Percentiles rank a stretch among this genome's conserved stretches.
These are phyloP conservation scores for Skeletonema costatum DNA, from an alignment of 108 stramenopile species.

Conservation along the genomic window DNA sequence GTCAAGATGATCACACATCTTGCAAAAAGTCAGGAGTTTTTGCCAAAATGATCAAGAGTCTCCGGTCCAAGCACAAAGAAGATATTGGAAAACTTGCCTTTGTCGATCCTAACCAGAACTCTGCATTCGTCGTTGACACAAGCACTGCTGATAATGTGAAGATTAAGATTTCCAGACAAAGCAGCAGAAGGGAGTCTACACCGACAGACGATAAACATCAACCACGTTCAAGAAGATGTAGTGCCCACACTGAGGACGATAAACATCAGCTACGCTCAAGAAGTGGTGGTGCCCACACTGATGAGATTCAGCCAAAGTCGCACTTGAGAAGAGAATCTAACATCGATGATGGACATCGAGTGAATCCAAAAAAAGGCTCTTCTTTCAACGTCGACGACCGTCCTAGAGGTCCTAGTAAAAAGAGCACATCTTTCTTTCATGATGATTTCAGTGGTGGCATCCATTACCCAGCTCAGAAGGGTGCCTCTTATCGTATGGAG, in stretches of 20 bases:
- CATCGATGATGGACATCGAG: neutral
- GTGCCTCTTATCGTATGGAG: neutral
- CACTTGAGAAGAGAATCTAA: neutral
- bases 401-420: neutral
- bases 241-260: neutral
- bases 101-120: conserved; percentile 28
- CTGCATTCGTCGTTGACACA: conserved; percentile 27
- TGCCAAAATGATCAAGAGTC: conserved; percentile 32
- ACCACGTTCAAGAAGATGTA: neutral
- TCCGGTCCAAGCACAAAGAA: conserved; percentile 11
- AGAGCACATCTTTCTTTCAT: neutral
- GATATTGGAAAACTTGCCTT: conserved; percentile 26
- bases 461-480: neutral
- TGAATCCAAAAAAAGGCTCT: neutral
- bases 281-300: neutral
- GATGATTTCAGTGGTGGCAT: neutral
- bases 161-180: neutral
- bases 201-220: neutral
- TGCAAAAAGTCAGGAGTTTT: conserved; percentile 25
- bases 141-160: neutral
- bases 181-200: neutral
- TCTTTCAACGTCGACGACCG: neutral
- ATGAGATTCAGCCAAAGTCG: neutral
- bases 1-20: neutral
- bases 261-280: neutral